Percentiles rank a stretch among this genome's conserved stretches.
Conservation (phyloP, 257 asterid species). For the Solanum sitiens region DNA sequence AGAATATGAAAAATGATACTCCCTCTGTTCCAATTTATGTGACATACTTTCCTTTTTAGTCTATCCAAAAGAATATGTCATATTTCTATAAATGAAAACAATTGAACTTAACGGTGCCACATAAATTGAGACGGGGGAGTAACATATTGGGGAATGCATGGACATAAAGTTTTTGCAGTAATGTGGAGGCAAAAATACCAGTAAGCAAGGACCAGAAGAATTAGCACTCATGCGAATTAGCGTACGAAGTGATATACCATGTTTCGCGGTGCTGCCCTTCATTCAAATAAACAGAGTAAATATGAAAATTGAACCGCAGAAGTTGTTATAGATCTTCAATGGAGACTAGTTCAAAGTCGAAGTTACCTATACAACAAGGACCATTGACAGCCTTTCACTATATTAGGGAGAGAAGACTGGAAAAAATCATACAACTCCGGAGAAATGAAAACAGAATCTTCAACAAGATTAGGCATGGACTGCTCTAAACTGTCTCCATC, state of each 20-base stretch:
- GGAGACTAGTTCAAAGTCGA: not conserved
- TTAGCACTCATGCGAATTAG: conserved; percentile 53
- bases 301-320: conserved; percentile 15
- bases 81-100: not conserved
- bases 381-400: conserved; percentile 92
- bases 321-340: not conserved
- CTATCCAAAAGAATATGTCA: not conserved
- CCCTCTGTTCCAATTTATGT: not conserved
- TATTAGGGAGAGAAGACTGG: conserved; percentile 79
- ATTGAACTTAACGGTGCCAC: not conserved
- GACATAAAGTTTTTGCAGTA: not conserved
- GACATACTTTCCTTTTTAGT: not conserved
- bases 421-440: conserved; percentile 59
- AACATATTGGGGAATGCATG: not conserved
- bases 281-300: conserved; percentile 29
- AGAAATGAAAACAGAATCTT: conserved; percentile 58
- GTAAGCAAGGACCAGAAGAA: conserved; percentile 70
- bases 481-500: conserved; percentile 28
- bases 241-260: conserved; percentile 94
- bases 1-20: not conserved
- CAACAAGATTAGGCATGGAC: conserved; percentile 39
- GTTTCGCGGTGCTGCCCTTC: conserved; percentile 90
- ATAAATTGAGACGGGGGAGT: not conserved
- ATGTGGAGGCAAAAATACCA: conserved; percentile 35
- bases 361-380: conserved; percentile 69